Evolutionary conservation across 2,329 filamentous ascomycete species (phyloP), one percentile per base, ranked within the genome.

Genomic region (Fusarium goolgardi): DNA sequence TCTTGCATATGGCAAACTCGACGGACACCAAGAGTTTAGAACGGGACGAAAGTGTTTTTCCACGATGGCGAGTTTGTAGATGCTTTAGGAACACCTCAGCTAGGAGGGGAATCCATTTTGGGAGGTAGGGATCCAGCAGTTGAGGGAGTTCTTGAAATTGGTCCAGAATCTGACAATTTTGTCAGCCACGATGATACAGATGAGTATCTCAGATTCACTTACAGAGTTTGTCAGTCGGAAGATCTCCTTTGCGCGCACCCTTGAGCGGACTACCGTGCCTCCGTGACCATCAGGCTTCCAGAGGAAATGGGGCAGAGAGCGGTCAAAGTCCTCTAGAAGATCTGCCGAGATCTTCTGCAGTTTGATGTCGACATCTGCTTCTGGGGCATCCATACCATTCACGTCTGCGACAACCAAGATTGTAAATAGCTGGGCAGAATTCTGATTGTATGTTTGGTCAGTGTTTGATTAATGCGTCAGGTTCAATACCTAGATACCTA

Each of bases 91-190:
- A 96, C 20, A 92, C 90, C 73, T 90, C 85, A 27, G 93, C 89
- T 35, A 98, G 83, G 40, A 87, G 82, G 25, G 92, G 90, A 50
- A 98, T 83, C 78, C 96, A 89, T 67, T 81, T 85, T 51, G 91
- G 89, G 41, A 99, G 84, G 77, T 95, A 87, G 12, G 93, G 88
- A 79, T 99, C 96, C 27, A 99, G 86, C 39, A 98, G 85, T 77
- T 99, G 96, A 20, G 96, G 96, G 69, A 96, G 90, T 82, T 97
- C 94, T 83, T 98, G 95, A 72, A 98, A 99, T 3, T 91, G 89
- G 71, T 97, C 94, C 50, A 99, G 87, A 6, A 86, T 77, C 82
- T 85, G 31, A 50, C 3, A 35, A 18, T 35, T 49, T 23, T 6
- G 39, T 70, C 5, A 70, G 63, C 18, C 7, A 15, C 11, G 10